Percentiles rank a stretch among this genome's conserved stretches.
Conservation (phyloP, 768 basidiomycete genomes). For the Xerocomus spinulosus region DNA sequence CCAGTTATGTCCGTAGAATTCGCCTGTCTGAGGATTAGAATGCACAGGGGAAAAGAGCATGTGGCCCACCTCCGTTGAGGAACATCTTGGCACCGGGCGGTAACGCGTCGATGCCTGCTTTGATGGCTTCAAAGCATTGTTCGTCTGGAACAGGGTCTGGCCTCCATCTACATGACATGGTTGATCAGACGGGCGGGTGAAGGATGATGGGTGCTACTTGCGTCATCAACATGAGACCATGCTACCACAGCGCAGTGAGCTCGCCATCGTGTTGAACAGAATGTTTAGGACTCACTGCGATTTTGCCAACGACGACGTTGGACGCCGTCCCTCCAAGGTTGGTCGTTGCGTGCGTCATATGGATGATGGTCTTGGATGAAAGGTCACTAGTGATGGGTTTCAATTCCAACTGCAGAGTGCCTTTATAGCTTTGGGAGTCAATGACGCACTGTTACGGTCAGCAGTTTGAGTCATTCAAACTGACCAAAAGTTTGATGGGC, state of each 20-base stretch:
- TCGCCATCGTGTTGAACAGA: too few species aligned
- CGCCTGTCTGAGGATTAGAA: too few species aligned
- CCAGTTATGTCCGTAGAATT: slow-evolving; percentile 49
- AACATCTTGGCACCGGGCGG: slow-evolving; percentile 43
- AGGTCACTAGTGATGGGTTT: too few species aligned
- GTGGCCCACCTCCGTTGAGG: slow-evolving; percentile 42
- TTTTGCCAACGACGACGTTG: slow-evolving; percentile 32
- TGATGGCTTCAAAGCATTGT: slow-evolving; percentile 58
- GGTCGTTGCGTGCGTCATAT: slow-evolving; percentile 30
- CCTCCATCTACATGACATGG: slow-evolving; percentile 35
- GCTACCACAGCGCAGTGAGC: slow-evolving; percentile 22
- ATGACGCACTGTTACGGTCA: too few species aligned
- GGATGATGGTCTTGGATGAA: too few species aligned
- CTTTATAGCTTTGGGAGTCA: too few species aligned
- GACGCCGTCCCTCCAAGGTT: slow-evolving; percentile 39
- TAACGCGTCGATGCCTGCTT: slow-evolving; percentile 42
- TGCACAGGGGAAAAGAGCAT: background rate
- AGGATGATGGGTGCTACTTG: slow-evolving; percentile 16
- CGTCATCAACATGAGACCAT: slow-evolving; percentile 60
- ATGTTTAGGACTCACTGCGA: slow-evolving; percentile 26
- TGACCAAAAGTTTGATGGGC: too few species aligned
- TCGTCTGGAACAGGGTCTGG: slow-evolving; percentile 47
- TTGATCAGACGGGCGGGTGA: background rate
- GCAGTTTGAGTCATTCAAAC: too few species aligned
- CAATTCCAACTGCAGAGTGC: too few species aligned